Percentiles rank a stretch among this genome's conserved stretches.
phyloP scores from a whole-genome alignment of 495 filamentous ascomycete species.

The Penicillium flavigenum region DNA sequence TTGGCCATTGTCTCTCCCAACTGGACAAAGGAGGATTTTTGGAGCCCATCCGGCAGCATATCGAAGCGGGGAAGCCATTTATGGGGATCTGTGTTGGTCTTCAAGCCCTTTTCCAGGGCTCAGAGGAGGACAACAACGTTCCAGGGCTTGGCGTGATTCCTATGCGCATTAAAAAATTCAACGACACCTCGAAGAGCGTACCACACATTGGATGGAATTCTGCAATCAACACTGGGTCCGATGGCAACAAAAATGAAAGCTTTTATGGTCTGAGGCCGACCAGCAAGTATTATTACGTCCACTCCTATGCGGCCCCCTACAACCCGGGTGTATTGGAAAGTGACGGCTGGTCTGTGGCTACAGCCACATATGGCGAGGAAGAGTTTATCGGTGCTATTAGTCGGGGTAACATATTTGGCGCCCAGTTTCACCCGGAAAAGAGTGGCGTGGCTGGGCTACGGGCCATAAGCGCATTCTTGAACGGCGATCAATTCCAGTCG shows the following conservation, averaged over 20 bases:
- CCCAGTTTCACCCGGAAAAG: constrained; percentile 98
- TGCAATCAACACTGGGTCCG: constrained; percentile 56
- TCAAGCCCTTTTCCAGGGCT: constrained; percentile 84
- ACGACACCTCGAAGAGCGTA: constrained; percentile 76
- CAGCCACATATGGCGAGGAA: constrained; percentile 81
- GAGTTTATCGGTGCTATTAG: constrained; percentile 89
- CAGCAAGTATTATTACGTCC: constrained; percentile 98
- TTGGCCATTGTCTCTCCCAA: constrained; percentile 89
- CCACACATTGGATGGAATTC: constrained; percentile 99
- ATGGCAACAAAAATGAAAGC: constrained; percentile 45
- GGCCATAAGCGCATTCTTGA: constrained; percentile 80
- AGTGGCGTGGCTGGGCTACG: constrained; percentile 84
- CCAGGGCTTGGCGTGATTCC: constrained; percentile 74
- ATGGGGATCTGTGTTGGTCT: constrained; percentile 97
- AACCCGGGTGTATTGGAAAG: constrained; percentile 65
- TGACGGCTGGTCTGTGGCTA: constrained; percentile 86
- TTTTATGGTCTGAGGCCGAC: constrained; percentile 73
- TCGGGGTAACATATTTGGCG: constrained; percentile 79
- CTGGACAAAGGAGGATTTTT: constrained; percentile 76
- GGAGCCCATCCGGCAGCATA: constrained; percentile 74
- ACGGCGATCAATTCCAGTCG: constrained; percentile 56
- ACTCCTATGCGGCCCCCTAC: constrained; percentile 87
- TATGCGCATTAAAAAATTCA: constrained; percentile 69
- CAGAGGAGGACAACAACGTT: constrained; percentile 68
- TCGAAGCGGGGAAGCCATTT: constrained; percentile 86